A percentile compares a stretch with the other conserved stretches of the same genome.
phyloP scores from a whole-genome alignment of 176 grass and related monocot genomes.

The barley (Hordeum vulgare) region DNA sequence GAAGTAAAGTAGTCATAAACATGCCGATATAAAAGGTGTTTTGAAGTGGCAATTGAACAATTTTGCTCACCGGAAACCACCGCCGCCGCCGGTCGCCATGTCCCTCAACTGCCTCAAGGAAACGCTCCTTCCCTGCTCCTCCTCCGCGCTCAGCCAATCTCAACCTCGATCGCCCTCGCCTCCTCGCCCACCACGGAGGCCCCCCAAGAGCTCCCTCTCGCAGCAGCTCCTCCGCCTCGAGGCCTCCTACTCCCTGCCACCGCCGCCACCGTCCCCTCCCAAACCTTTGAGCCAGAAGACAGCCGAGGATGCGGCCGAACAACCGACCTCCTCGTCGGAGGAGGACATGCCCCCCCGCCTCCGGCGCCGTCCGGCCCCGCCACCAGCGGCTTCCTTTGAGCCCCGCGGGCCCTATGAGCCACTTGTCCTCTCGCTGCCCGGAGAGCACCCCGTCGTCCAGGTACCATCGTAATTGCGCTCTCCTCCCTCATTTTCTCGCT shows the following conservation, averaged over 20 bases:
- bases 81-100: slow-evolving; percentile 34
- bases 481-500: background rate
- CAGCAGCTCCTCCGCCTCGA: slow-evolving; percentile 77
- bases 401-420: slow-evolving; percentile 67
- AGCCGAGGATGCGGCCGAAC: background rate
- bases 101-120: slow-evolving; percentile 63
- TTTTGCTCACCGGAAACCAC: background rate
- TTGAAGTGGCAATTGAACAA: background rate
- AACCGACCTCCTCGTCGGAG: background rate
- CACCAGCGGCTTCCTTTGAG: slow-evolving; percentile 24
- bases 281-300: background rate
- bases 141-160: background rate
- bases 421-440: slow-evolving; percentile 56
- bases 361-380: slow-evolving; percentile 21
- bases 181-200: slow-evolving; percentile 28
- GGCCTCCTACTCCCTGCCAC: background rate
- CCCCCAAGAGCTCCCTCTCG: slow-evolving; percentile 72
- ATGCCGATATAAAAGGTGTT: too few species aligned
- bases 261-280: background rate
- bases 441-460: slow-evolving; percentile 56
- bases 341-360: slow-evolving; percentile 12
- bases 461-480: slow-evolving; percentile 8
- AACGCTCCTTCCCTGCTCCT: slow-evolving; percentile 36
- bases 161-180: background rate
- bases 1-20: too few species aligned